Base-by-base conservation (phyloP, 2,329 filamentous ascomycete genomes). In the Hypoxylon sp. region DNA sequence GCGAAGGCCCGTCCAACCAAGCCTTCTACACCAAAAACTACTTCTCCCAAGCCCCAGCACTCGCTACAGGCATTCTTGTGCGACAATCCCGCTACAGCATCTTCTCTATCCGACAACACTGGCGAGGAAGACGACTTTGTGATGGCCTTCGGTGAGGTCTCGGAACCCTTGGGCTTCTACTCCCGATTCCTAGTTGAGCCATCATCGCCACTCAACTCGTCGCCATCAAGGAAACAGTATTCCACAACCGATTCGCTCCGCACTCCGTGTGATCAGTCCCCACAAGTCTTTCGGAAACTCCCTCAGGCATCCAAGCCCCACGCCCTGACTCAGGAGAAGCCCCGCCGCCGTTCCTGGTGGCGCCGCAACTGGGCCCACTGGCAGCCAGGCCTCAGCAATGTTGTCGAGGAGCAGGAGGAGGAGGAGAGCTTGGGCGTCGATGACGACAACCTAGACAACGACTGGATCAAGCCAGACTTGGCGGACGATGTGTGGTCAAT, bases 401-500 rank as follows among this genome's bases (percentile, higher is more conserved):
- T 11, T 13, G 10, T 3, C 19, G n/a, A 24, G 6, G 39, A 15
- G 27, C 24, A 35, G 8, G 15, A 35, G 17, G 17, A 24, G 6
- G 54, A 35, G 11, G 21, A 27, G 27, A 2, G 47, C 19, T 17
- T 11, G 2, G 15, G 31, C 5, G 11, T 21, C 11, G n/a, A 47
- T 24, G 8, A 21, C 6, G 54, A 56, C n/a, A 29, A 32, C 19
- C 15, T 29, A 27, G 2, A 47, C 29, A 6, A 24, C 13, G 39
- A 6, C 11, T 56, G 54, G 54, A 4, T 47, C 17, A 17, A 47
- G 27, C 10, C 17, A 2, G 52, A 44, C 10, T 17, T 19, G 39
- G 39, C n/a, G n/a, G 54, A 44, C 13, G 42, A 56, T 5, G 21
- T 21, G 27, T 56, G 54, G 54, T 47, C 27, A 24, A 24, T 39